Evolutionary conservation across 148 eudicot genomes (phyloP).

Genomic region (Fallopia convolvulus): DNA sequence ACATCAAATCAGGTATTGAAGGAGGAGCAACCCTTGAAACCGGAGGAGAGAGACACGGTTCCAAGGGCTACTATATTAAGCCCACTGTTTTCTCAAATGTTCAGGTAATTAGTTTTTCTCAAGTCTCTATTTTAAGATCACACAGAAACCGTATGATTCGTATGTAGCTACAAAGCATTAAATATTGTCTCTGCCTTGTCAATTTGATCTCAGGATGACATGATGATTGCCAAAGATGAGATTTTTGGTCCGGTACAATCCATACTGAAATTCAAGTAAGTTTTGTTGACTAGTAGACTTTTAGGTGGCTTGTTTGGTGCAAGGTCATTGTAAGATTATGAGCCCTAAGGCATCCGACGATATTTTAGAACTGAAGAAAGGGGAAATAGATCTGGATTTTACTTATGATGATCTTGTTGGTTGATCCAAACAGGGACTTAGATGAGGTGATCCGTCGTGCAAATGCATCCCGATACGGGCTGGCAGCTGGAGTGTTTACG

Average conservation of each 20-base stretch:
- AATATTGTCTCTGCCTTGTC: neutral
- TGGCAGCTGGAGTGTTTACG: constrained; percentile 65
- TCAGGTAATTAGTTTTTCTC: constrained; percentile 15
- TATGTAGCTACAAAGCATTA: neutral
- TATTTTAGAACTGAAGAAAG: neutral
- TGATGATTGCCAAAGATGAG: constrained; percentile 61
- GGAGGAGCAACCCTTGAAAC: constrained; percentile 44
- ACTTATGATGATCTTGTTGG: neutral
- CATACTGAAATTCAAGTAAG: constrained; percentile 56
- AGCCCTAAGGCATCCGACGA: too few species aligned
- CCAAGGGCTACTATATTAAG: constrained; percentile 50
- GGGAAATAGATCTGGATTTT: neutral
- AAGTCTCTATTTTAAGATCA: neutral
- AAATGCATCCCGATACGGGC: constrained; percentile 38
- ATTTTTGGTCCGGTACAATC: constrained; percentile 67
- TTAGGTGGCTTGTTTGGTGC: neutral
- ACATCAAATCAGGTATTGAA: constrained; percentile 40
- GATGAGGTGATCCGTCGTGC: constrained; percentile 46
- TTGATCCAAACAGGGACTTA: constrained; percentile 28
- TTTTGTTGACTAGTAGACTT: neutral
- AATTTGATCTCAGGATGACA: constrained; percentile 30
- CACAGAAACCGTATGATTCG: neutral
- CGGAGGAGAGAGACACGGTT: constrained; percentile 43
- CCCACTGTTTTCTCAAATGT: constrained; percentile 68
- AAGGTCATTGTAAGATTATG: neutral